These are phyloP conservation scores for Parachaetomium inaequale DNA, from an alignment of 495 filamentous ascomycete species.

Conservation along the genomic window DNA sequence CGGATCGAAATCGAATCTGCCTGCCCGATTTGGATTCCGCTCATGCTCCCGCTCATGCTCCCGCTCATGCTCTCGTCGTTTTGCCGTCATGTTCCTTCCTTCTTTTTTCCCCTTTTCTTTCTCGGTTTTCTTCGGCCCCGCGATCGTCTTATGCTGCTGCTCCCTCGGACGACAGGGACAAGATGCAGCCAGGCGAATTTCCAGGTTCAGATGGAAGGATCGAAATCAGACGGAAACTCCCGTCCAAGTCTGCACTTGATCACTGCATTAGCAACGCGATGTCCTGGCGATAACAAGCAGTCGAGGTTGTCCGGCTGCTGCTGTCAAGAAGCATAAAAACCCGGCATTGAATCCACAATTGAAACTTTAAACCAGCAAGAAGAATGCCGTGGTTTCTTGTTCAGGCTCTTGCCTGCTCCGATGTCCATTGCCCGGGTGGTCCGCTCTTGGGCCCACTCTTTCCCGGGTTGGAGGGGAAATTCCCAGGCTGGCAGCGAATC, in stretches of 20 bases:
- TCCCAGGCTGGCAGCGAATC: neutral
- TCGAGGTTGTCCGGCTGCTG: too few species aligned
- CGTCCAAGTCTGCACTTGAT: too few species aligned
- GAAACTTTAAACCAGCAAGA: neutral
- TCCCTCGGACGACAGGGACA: neutral
- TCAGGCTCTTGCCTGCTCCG: neutral
- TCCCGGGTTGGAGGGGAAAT: neutral
- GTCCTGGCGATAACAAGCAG: too few species aligned
- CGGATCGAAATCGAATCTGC: neutral
- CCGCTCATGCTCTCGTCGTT: neutral
- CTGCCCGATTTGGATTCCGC: neutral
- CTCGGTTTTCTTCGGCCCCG: neutral
- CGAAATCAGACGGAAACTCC: neutral
- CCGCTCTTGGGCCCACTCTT: constrained; percentile 3
- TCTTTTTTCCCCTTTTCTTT: neutral
- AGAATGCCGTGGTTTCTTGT: neutral
- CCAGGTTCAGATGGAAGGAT: neutral
- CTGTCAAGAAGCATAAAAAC: neutral
- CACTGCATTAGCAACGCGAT: too few species aligned
- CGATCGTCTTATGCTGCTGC: neutral
- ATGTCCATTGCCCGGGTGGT: too few species aligned
- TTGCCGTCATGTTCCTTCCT: neutral
- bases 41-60: neutral
- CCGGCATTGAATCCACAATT: neutral
- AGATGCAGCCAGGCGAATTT: too few species aligned